These are phyloP conservation scores for Hyaloscypha hepaticicola DNA, from an alignment of 495 filamentous ascomycete genomes.

Conservation along the genomic window DNA sequence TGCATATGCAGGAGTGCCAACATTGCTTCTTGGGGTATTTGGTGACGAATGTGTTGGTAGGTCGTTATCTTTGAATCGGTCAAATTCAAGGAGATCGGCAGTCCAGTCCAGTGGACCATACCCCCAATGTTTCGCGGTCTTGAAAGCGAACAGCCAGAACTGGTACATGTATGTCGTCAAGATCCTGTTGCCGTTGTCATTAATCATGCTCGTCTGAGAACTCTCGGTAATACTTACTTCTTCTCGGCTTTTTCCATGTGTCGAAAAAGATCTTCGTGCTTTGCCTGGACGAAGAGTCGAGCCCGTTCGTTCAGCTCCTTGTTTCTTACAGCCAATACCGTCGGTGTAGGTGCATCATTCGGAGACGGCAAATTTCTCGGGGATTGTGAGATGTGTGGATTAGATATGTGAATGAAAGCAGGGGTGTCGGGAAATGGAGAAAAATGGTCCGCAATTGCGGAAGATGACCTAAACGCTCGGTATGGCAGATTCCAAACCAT, in stretches of 20 bases:
- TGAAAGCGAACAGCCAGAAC: neutral
- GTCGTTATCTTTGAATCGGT: neutral
- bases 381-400: neutral
- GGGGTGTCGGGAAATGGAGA: neutral
- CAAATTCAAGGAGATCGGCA: neutral
- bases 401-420: neutral
- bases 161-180: neutral
- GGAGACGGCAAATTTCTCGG: neutral
- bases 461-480: neutral
- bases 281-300: neutral
- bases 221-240: neutral
- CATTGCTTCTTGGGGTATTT: too few relatives aligned
- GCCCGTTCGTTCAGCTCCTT: neutral
- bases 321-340: neutral
- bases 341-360: neutral
- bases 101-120: neutral
- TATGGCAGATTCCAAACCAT: neutral
- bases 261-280: neutral
- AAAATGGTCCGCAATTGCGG: neutral
- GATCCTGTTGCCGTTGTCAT: neutral
- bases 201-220: neutral
- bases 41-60: too few relatives aligned
- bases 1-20: too few relatives aligned
- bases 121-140: neutral
- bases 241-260: neutral